Evolutionary conservation across 2,329 filamentous ascomycete genomes (phyloP).

Genomic region (Colletotrichum scovillei): DNA sequence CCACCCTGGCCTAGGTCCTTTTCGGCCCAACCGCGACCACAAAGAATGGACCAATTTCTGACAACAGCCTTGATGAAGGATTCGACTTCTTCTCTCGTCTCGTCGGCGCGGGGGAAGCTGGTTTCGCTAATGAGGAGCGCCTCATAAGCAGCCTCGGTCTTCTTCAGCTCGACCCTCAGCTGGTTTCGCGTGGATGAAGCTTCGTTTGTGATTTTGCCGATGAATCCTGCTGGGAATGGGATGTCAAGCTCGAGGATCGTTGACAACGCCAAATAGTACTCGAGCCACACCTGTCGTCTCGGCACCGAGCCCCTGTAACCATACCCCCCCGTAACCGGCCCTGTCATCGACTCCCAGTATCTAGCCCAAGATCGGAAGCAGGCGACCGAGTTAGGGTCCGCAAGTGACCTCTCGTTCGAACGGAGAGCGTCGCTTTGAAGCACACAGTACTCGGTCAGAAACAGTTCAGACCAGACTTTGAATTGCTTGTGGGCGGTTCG

Average conservation of each 20-base stretch:
- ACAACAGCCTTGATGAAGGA: conserved; percentile 83
- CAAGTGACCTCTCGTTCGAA: conserved; percentile 60
- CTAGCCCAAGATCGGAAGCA: conserved; percentile 75
- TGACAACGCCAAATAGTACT: conserved; percentile 86
- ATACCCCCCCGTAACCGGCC: conserved; percentile 62
- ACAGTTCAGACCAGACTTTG: conserved; percentile 81
- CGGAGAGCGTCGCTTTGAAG: conserved; percentile 71
- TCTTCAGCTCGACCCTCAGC: conserved; percentile 81
- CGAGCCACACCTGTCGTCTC: conserved; percentile 80
- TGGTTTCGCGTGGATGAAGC: conserved; percentile 67
- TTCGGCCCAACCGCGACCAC: conserved; percentile 83
- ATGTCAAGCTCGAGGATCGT: conserved; percentile 76
- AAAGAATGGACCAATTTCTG: conserved; percentile 86
- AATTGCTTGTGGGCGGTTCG: conserved; percentile 71
- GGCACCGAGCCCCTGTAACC: conserved; percentile 70
- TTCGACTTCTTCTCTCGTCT: conserved; percentile 83
- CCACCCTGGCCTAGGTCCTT: conserved; percentile 85
- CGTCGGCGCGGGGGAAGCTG: conserved; percentile 84
- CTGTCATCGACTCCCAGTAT: conserved; percentile 70
- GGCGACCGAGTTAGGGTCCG: conserved; percentile 64
- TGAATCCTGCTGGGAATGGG: conserved; percentile 65
- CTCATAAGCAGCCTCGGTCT: conserved; percentile 84
- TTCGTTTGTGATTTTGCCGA: conserved; percentile 53
- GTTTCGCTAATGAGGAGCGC: conserved; percentile 81
- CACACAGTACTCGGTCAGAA: conserved; percentile 80